phyloP scores from a whole-genome alignment of 306 rosid genomes.

The Rosa multiflora region DNA sequence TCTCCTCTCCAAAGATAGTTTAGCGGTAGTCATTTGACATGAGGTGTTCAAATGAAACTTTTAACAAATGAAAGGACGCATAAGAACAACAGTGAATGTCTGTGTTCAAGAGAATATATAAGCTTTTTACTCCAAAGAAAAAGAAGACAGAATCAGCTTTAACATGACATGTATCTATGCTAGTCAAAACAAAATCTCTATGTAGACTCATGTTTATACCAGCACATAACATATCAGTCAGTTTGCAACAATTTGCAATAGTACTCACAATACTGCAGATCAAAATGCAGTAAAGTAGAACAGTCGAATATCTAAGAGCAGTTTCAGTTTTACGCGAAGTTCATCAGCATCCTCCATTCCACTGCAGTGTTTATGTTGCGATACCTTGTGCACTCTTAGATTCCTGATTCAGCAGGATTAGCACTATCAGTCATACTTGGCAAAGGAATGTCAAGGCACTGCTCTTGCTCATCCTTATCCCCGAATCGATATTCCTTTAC shows the following conservation, averaged over 20 bases:
- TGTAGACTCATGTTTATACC: background rate
- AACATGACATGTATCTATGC: too few relatives aligned
- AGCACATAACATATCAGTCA: background rate
- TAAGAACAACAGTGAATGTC: too few relatives aligned
- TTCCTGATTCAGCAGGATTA: slow-evolving; percentile 60
- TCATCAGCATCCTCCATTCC: slow-evolving; percentile 65
- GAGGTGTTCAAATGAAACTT: too few relatives aligned
- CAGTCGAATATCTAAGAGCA: background rate
- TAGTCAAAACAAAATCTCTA: too few relatives aligned
- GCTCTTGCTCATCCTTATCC: slow-evolving; percentile 53
- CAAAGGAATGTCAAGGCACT: slow-evolving; percentile 48
- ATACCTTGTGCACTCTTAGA: slow-evolving; percentile 29
- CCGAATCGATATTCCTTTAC: slow-evolving; percentile 61
- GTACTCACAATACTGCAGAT: background rate
- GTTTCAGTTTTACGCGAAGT: background rate
- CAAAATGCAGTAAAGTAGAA: background rate
- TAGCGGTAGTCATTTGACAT: too few relatives aligned
- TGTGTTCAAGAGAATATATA: background rate
- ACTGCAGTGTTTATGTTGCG: slow-evolving; percentile 60
- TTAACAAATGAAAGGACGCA: too few relatives aligned
- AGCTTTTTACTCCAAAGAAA: background rate
- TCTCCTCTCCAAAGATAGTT: too few relatives aligned
- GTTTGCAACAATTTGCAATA: background rate
- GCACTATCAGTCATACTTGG: slow-evolving; percentile 38
- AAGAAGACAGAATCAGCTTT: background rate